Conservation (phyloP, 805 yeast species). For the Teunomyces barrocoloradensis region DNA sequence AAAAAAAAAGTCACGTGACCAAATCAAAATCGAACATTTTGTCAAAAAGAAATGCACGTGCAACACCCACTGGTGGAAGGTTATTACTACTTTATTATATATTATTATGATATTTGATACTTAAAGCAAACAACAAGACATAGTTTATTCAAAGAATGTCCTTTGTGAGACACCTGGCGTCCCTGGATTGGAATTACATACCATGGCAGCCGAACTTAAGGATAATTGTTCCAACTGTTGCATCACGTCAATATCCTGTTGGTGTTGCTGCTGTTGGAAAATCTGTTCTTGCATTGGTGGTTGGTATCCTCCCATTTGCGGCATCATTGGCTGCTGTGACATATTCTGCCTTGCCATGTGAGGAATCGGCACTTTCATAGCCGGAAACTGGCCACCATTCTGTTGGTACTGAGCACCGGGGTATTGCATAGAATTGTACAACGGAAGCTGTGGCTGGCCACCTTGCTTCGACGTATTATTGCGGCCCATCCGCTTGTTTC, state of each 20-base stretch:
- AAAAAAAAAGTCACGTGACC: background rate
- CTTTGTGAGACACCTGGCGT: constrained; percentile 23
- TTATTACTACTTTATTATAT: no score
- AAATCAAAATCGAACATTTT: no score
- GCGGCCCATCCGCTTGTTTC: constrained; percentile 18
- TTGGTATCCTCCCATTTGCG: constrained; percentile 1
- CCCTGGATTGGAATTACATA: constrained; percentile 44
- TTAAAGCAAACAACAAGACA: background rate
- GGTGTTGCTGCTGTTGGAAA: constrained; percentile 8
- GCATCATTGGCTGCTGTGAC: background rate
- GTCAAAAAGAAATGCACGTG: background rate
- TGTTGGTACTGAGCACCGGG: background rate
- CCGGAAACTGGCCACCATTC: background rate
- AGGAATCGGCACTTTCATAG: background rate
- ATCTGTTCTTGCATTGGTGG: constrained; percentile 11
- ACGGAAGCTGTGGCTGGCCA: background rate
- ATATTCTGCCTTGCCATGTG: background rate
- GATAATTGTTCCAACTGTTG: constrained; percentile 47
- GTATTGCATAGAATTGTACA: constrained; percentile 2
- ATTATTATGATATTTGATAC: background rate
- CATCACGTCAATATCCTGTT: constrained; percentile 37
- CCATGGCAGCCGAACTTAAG: constrained; percentile 46
- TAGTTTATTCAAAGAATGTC: background rate
- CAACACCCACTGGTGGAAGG: no score
- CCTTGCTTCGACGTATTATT: background rate